A percentile compares a stretch with the other conserved stretches of the same genome.
These are phyloP conservation scores for Dentipellis fragilis DNA, from an alignment of 768 basidiomycete genomes.

Conservation along the genomic window DNA sequence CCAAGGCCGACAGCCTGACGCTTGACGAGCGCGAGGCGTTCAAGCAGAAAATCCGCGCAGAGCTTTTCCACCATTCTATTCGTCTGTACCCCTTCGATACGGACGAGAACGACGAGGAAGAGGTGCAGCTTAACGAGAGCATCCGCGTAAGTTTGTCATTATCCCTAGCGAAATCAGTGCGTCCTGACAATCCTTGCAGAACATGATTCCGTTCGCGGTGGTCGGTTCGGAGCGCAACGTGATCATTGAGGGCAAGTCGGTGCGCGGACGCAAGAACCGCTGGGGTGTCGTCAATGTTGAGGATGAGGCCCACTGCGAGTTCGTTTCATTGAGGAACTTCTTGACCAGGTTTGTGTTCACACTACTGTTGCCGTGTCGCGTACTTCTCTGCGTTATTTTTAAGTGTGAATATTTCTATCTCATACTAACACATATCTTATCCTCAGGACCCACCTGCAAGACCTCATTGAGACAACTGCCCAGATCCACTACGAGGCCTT, in stretches of 20 bases:
- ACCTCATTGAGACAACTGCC: slow-evolving; percentile 97
- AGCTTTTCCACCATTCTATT: slow-evolving; percentile 85
- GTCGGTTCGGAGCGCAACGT: slow-evolving; percentile 96
- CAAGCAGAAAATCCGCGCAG: slow-evolving; percentile 95
- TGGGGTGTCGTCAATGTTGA: slow-evolving; percentile 99
- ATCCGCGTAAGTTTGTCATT: slow-evolving; percentile 59
- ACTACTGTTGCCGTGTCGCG: neutral
- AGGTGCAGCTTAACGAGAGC: slow-evolving; percentile 77
- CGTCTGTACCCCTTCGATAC: slow-evolving; percentile 95
- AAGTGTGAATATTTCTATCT: neutral
- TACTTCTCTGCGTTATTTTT: neutral
- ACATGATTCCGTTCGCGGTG: slow-evolving; percentile 92
- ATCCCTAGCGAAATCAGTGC: neutral
- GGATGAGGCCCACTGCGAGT: slow-evolving; percentile 95
- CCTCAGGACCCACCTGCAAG: slow-evolving; percentile 82
- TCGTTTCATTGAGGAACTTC: slow-evolving; percentile 95
- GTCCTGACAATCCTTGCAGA: slow-evolving; percentile 32
- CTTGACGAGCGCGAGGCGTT: slow-evolving; percentile 87
- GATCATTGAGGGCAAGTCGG: slow-evolving; percentile 90
- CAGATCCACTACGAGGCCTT: slow-evolving; percentile 99
- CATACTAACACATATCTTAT: slow-evolving; percentile 16
- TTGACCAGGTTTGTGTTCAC: slow-evolving; percentile 57
- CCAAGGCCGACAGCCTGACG: slow-evolving; percentile 92
- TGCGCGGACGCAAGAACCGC: slow-evolving; percentile 92
- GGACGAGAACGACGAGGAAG: slow-evolving; percentile 91